A percentile compares a stretch with the other conserved stretches of the same genome.
Evolutionary conservation across 2,329 filamentous ascomycete genomes (phyloP).

Genomic region (Monosporascus sp.): DNA sequence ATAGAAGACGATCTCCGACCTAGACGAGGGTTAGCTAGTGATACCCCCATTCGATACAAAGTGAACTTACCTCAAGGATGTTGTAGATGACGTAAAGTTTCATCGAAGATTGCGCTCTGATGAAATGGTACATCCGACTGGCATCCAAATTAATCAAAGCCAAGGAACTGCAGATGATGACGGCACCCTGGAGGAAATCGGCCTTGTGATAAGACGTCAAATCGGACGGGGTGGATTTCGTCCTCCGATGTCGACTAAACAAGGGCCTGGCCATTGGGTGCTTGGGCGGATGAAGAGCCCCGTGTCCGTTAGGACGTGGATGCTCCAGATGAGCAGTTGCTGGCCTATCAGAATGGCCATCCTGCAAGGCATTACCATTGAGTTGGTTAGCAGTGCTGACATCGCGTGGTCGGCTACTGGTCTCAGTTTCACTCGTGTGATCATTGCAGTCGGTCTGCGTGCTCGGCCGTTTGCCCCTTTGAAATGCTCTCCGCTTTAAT

Average conservation of each 20-base stretch:
- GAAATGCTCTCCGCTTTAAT: conserved; percentile 59
- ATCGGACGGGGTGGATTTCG: conserved; percentile 78
- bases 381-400: conserved; percentile 9
- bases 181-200: conserved; percentile 82
- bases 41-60: background rate
- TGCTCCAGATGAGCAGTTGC: conserved; percentile 13
- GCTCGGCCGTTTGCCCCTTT: conserved; percentile 35
- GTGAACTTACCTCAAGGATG: conserved; percentile 65
- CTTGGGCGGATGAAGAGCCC: conserved; percentile 25
- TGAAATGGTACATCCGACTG: conserved; percentile 96
- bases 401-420: conserved; percentile 28
- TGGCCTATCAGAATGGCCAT: conserved; percentile 13
- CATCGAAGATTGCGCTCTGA: conserved; percentile 91
- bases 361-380: conserved; percentile 13
- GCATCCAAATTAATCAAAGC: conserved; percentile 89
- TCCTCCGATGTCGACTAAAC: conserved; percentile 60
- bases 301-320: conserved; percentile 15
- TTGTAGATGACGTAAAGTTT: conserved; percentile 99
- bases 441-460: conserved; percentile 17
- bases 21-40: conserved; percentile 11
- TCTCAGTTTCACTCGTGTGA: conserved; percentile 30
- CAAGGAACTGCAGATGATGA: conserved; percentile 81
- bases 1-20: conserved; percentile 82
- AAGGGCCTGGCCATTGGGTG: conserved; percentile 27
- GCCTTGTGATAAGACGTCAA: conserved; percentile 89